phyloP scores from a whole-genome alignment of 2,329 filamentous ascomycete genomes.

The Xylaria sp. region DNA sequence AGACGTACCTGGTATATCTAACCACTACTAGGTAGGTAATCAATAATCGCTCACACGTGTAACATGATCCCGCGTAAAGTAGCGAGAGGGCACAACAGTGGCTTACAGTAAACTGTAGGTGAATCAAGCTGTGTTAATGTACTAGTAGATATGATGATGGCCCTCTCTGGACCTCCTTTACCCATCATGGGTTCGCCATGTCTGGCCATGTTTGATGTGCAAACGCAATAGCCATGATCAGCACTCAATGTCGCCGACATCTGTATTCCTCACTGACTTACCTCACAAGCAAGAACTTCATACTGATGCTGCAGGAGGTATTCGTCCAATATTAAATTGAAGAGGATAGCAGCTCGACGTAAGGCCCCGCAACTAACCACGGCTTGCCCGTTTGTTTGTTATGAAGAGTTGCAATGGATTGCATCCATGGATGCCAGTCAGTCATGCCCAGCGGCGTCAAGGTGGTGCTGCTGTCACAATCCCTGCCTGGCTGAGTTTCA shows the following conservation, averaged over 20 bases:
- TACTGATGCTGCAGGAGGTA: not conserved
- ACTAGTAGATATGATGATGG: constrained; percentile 10
- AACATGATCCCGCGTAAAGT: constrained; percentile 12
- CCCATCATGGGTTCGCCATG: constrained; percentile 16
- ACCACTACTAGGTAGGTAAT: constrained; percentile 11
- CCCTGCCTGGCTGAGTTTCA: constrained; percentile 37
- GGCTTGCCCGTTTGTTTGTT: constrained; percentile 4
- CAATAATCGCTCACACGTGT: constrained; percentile 18
- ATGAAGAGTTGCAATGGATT: not conserved
- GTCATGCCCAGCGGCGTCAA: constrained; percentile 9
- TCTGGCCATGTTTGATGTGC: constrained; percentile 33
- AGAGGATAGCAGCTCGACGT: not conserved
- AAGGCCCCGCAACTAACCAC: constrained; percentile 1
- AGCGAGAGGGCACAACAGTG: not conserved
- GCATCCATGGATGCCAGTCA: constrained; percentile 1
- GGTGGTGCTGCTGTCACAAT: constrained; percentile 20
- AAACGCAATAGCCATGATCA: constrained; percentile 20
- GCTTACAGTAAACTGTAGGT: constrained; percentile 14
- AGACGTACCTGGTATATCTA: not conserved
- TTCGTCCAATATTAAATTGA: constrained; percentile 5
- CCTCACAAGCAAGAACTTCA: not conserved
- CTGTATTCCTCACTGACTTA: not conserved
- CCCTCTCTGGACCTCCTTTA: not conserved
- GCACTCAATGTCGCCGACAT: constrained; percentile 2
- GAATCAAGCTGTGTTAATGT: not conserved